Conservation (phyloP, 2,329 filamentous ascomycete genomes). For the Plectosphaerella plurivora region DNA sequence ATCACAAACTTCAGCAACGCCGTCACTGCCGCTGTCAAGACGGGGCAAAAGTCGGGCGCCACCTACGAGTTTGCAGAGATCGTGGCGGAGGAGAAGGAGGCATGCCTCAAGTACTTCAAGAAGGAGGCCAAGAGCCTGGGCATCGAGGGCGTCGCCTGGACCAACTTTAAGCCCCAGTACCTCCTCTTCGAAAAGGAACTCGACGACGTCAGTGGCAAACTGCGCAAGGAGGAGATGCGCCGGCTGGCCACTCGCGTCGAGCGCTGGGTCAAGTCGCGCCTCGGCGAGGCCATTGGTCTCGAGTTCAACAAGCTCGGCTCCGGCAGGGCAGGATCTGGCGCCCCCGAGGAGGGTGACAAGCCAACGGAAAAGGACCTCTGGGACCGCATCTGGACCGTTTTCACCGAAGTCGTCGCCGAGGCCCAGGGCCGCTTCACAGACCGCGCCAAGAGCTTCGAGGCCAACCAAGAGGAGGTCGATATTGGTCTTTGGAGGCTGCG, state of each 20-base stretch:
- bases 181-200: slow-evolving; percentile 83
- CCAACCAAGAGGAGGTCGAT: slow-evolving; percentile 84
- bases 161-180: slow-evolving; percentile 77
- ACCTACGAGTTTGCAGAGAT: slow-evolving; percentile 95
- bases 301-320: slow-evolving; percentile 97
- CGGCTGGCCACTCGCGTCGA: slow-evolving; percentile 86
- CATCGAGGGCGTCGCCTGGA: slow-evolving; percentile 82
- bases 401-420: slow-evolving; percentile 76
- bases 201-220: slow-evolving; percentile 76
- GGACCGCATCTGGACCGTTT: slow-evolving; percentile 91
- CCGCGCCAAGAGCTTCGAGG: slow-evolving; percentile 88
- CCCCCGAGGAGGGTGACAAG: slow-evolving; percentile 73
- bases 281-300: slow-evolving; percentile 82
- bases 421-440: slow-evolving; percentile 83
- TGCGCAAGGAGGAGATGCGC: slow-evolving; percentile 95
- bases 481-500: slow-evolving; percentile 89
- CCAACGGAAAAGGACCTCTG: slow-evolving; percentile 83
- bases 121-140: slow-evolving; percentile 67
- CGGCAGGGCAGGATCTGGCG: slow-evolving; percentile 75
- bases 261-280: slow-evolving; percentile 84
- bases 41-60: slow-evolving; percentile 85
- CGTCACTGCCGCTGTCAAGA: slow-evolving; percentile 81
- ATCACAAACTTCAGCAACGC: slow-evolving; percentile 81
- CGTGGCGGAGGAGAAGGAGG: slow-evolving; percentile 75
- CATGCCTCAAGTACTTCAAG: slow-evolving; percentile 70